Evolutionary conservation across 208 protist species (phyloP).

Genomic region (Lotmaria passim): DNA sequence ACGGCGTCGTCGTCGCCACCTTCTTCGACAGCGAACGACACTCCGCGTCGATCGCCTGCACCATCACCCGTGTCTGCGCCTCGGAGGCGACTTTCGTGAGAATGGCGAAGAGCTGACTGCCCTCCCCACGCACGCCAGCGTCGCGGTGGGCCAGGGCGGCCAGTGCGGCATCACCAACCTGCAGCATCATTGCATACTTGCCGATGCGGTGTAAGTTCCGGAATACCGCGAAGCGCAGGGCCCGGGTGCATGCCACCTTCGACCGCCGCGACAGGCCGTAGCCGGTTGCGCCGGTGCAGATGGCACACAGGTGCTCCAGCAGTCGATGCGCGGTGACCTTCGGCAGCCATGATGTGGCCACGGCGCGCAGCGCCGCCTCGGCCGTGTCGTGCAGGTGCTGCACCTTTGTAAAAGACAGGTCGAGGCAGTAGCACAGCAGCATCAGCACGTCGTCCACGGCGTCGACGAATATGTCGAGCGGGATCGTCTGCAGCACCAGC

Average conservation of each 20-base stretch:
- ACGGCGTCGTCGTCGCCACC: background rate
- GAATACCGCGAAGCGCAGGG: constrained; percentile 57
- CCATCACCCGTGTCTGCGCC: constrained; percentile 58
- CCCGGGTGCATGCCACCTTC: constrained; percentile 44
- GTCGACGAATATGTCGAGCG: constrained; percentile 11
- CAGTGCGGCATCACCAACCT: constrained; percentile 51
- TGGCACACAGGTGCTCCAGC: constrained; percentile 55
- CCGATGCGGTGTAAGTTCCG: constrained; percentile 84
- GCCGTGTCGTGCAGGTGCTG: constrained; percentile 44
- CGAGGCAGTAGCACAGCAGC: constrained; percentile 44
- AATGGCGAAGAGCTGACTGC: constrained; percentile 56
- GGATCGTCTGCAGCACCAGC: constrained; percentile 6
- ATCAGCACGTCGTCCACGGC: constrained; percentile 13
- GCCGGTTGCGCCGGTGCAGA: constrained; percentile 32
- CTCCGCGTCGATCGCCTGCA: constrained; percentile 44
- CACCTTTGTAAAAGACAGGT: constrained; percentile 55
- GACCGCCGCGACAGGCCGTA: constrained; percentile 53
- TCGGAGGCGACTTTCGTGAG: constrained; percentile 74
- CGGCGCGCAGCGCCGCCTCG: constrained; percentile 32
- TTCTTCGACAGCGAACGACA: constrained; percentile 30
- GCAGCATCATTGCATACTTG: constrained; percentile 65
- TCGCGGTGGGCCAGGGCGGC: constrained; percentile 58
- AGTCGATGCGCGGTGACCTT: constrained; percentile 54
- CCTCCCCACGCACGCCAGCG: constrained; percentile 48
- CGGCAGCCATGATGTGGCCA: constrained; percentile 37